Evolutionary conservation across 2,329 filamentous ascomycete species (phyloP).

Genomic region (Fusarium buxicola): DNA sequence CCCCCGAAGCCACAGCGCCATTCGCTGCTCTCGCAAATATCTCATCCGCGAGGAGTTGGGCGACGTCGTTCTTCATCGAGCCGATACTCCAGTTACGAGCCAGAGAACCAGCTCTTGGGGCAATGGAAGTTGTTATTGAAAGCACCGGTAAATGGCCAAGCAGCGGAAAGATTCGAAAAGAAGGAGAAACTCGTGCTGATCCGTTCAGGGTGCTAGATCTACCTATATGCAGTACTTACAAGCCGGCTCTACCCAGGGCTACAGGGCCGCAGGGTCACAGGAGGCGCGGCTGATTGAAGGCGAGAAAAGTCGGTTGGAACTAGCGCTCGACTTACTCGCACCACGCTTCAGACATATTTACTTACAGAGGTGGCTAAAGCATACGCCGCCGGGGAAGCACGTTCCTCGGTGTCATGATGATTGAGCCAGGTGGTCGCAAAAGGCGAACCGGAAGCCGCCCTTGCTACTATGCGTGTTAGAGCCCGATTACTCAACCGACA

Average conservation of each 20-base stretch:
- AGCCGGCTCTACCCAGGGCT: too few species aligned
- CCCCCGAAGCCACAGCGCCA: slow-evolving; percentile 4
- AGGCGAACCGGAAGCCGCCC: slow-evolving; percentile 4
- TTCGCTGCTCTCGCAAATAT: slow-evolving; percentile 13
- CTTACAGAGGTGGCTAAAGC: slow-evolving; percentile 2
- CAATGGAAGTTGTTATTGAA: neutral
- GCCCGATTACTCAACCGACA: too few species aligned
- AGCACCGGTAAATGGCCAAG: neutral
- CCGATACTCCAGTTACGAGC: neutral
- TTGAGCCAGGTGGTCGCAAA: neutral
- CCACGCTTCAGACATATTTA: slow-evolving; percentile 6
- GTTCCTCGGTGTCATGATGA: too few species aligned
- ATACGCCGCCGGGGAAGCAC: too few species aligned
- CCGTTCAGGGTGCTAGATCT: slow-evolving; percentile 10
- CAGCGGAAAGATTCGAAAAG: slow-evolving; percentile 1
- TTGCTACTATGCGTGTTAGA: too few species aligned
- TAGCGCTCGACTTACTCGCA: neutral
- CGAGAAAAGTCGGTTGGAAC: neutral
- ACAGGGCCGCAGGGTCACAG: too few species aligned
- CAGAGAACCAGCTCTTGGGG: slow-evolving; percentile 15
- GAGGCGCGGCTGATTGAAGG: too few species aligned
- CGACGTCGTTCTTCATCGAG: slow-evolving; percentile 25
- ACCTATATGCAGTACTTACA: slow-evolving; percentile 6
- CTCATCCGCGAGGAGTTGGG: slow-evolving; percentile 10
- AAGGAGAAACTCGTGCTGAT: neutral